Evolutionary conservation across 257 asterid genomes (phyloP), one percentile per base, ranked within the genome.

Genomic region (Przewalskia tangutica): DNA sequence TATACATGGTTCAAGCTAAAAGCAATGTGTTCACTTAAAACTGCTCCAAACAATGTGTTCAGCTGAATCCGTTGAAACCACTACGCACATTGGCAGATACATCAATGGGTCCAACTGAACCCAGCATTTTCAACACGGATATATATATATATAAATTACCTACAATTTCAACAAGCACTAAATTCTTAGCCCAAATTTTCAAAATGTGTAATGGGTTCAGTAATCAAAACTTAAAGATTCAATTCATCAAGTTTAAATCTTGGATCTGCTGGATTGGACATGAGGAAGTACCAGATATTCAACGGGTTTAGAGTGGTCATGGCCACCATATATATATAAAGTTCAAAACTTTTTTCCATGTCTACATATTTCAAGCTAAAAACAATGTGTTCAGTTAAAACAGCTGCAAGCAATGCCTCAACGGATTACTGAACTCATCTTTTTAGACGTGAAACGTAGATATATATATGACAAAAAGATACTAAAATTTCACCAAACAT

Each of bases 201-300:
- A 6, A 53, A 53, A 53, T 6, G 42, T 53, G 58, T 12, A 53
- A 53, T 1, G n/a, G n/a, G n/a, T 53, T 13, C 58, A 53, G 5
- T 13, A 38, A 13, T 53, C 14, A 13, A 17, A 53, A 53, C n/a
- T 17, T 53, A 1, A 27, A 27, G 32, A 27, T 23, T 38, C 55
- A 38, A 5, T 4, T 4, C 42, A 40, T 70, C 27, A 38, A 27
- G 38, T 14, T 9, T 53, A 68, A 51, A 68, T 14, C 53, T 40
- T 38, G 20, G 20, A 27, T 27, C 32, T 27, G 32, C 32, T 27
- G 32, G 20, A 67, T 10, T 34, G 77, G 12, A 36, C 1, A 65
- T 65, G 42, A 27, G 59, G 80, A 27, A 20, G 88, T 82, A 95
- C 98, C 8, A 95, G 95, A 83, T 95, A 44, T 44, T 44, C 50